A percentile compares a stretch with the other conserved stretches of the same genome.
Conservation (phyloP, 441 rosid genomes). For the Macaranga tanarius region DNA sequence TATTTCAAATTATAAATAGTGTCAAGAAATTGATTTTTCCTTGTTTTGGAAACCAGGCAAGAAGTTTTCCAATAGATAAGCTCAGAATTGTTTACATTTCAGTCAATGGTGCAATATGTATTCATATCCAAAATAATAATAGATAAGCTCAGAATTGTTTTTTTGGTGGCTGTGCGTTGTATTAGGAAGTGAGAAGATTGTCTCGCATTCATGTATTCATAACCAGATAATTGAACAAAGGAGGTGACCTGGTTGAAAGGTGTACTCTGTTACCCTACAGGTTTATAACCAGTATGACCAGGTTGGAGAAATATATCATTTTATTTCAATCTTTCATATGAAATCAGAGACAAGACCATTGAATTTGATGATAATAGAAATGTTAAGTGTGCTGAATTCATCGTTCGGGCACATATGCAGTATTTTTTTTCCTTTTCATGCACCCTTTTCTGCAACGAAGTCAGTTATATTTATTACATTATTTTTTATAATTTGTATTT, state of each 20-base stretch:
- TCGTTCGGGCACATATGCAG: conserved; percentile 91
- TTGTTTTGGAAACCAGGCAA: conserved; percentile 40
- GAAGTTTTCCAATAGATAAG: conserved; percentile 60
- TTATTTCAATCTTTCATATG: conserved; percentile 85
- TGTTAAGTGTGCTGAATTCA: conserved; percentile 88
- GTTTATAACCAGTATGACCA: no score
- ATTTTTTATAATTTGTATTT: no score
- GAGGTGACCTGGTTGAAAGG: no score
- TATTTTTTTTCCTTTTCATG: conserved; percentile 35
- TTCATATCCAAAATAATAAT: no score
- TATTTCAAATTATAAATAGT: not conserved
- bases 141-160: no score
- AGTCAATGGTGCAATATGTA: conserved; percentile 43
- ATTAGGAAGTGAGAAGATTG: no score
- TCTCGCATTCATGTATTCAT: no score
- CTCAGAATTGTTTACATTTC: conserved; percentile 48
- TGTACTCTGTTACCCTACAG: no score
- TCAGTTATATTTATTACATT: not conserved
- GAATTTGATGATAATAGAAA: conserved; percentile 84
- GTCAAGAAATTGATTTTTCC: conserved; percentile 11
- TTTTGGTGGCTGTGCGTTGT: no score
- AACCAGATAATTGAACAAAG: no score
- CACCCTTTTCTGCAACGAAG: not conserved
- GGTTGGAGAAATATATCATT: conserved; percentile 98
- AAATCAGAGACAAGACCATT: conserved; percentile 81